These are phyloP conservation scores for Leucocoprinus birnbaumii DNA, from an alignment of 768 basidiomycete genomes.

Conservation along the genomic window DNA sequence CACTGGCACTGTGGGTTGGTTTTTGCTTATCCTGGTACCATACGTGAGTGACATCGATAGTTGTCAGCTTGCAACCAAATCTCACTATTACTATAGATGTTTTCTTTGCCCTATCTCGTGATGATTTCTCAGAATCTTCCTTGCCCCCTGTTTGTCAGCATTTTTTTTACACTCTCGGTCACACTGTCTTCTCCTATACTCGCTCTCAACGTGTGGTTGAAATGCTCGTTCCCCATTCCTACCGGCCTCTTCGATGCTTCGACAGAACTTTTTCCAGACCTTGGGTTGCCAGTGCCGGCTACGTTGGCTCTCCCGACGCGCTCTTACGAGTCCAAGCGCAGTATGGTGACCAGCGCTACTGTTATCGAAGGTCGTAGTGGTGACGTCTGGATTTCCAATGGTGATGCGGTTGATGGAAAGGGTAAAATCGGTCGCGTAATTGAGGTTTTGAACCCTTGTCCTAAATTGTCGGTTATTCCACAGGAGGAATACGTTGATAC, in stretches of 20 bases:
- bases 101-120: constrained; percentile 64
- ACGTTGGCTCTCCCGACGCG: constrained; percentile 41
- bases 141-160: constrained; percentile 36
- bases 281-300: constrained; percentile 26
- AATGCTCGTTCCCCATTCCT: constrained; percentile 65
- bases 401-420: constrained; percentile 70
- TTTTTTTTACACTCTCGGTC: constrained; percentile 60
- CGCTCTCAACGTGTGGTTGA: constrained; percentile 56
- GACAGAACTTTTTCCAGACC: constrained; percentile 36
- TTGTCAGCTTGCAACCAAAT: not conserved
- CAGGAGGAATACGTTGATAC: constrained; percentile 48
- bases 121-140: constrained; percentile 33
- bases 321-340: constrained; percentile 61
- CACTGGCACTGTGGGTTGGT: constrained; percentile 57
- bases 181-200: constrained; percentile 68
- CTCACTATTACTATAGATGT: constrained; percentile 32
- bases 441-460: constrained; percentile 58
- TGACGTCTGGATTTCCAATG: constrained; percentile 72
- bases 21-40: constrained; percentile 66
- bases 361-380: constrained; percentile 71
- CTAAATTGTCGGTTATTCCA: constrained; percentile 69
- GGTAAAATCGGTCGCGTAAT: constrained; percentile 58
- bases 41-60: constrained; percentile 40
- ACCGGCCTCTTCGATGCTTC: constrained; percentile 58
- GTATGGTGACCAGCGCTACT: constrained; percentile 59